phyloP scores from a whole-genome alignment of 306 rosid genomes.

The Glycine tomentella region DNA sequence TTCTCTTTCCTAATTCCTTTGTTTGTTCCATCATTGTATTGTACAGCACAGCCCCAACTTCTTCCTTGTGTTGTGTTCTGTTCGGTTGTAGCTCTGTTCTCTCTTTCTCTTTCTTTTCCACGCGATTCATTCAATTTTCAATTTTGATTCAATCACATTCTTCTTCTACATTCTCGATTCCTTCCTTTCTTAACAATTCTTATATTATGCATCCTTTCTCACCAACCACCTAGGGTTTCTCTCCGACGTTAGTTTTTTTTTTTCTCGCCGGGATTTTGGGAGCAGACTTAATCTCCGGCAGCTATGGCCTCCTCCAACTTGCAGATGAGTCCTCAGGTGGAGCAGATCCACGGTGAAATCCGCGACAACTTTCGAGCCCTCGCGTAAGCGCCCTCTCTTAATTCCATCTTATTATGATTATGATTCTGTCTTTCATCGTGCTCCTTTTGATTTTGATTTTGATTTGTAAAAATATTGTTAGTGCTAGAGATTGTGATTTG shows the following conservation, averaged over 20 bases:
- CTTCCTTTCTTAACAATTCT: neutral
- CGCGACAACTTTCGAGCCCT: slow-evolving; percentile 89
- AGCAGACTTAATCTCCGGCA: slow-evolving; percentile 55
- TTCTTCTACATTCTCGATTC: neutral
- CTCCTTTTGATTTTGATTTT: neutral
- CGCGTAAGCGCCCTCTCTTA: slow-evolving; percentile 62
- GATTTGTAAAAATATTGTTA: neutral
- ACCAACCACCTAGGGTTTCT: slow-evolving; percentile 51
- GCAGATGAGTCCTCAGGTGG: slow-evolving; percentile 88
- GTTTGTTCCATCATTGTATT: neutral
- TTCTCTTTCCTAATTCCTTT: slow-evolving; percentile 10
- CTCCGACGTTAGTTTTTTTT: neutral
- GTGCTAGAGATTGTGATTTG: slow-evolving; percentile 1
- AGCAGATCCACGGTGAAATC: slow-evolving; percentile 99
- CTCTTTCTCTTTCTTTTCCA: slow-evolving; percentile 2
- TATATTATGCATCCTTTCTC: slow-evolving; percentile 2
- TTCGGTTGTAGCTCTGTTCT: neutral
- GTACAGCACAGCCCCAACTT: slow-evolving; percentile 21
- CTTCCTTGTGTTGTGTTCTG: slow-evolving; percentile 17
- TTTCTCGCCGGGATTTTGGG: slow-evolving; percentile 47
- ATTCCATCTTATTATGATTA: too few relatives aligned
- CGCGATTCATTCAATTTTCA: neutral
- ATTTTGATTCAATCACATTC: slow-evolving; percentile 14
- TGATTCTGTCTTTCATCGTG: neutral
- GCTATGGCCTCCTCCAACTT: slow-evolving; percentile 74